Percentiles rank a stretch among this genome's conserved stretches.
phyloP scores from a whole-genome alignment of 148 eudicot genomes.

The Selenicereus undatus region DNA sequence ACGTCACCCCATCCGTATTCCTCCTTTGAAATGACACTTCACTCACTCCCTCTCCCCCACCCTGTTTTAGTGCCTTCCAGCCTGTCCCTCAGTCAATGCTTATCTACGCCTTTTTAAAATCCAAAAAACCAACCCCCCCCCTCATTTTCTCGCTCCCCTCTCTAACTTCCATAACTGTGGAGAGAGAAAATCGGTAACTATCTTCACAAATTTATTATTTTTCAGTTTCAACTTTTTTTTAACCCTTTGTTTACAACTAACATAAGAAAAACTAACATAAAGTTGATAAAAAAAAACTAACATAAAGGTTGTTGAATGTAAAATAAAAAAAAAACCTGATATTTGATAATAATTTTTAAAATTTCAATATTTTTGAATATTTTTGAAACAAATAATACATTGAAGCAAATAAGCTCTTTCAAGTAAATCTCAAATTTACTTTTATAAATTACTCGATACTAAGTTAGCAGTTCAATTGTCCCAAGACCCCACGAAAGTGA shows the following conservation, averaged over 20 bases:
- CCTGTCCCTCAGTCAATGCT: slow-evolving; percentile 26
- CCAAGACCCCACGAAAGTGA: too few species aligned
- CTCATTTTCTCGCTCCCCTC: background rate
- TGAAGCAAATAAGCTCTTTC: too few species aligned
- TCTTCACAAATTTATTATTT: background rate
- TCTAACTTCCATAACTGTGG: slow-evolving; percentile 6
- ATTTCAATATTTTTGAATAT: too few species aligned
- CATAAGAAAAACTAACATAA: background rate
- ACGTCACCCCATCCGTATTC: slow-evolving; percentile 18
- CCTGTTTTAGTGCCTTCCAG: slow-evolving; percentile 25
- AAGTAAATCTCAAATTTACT: too few species aligned
- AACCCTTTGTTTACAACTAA: too few species aligned
- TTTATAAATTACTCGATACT: too few species aligned
- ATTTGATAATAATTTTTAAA: background rate
- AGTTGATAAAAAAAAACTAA: too few species aligned
- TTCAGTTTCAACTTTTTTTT: too few species aligned
- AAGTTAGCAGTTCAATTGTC: too few species aligned
- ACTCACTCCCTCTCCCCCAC: slow-evolving; percentile 14
- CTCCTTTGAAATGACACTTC: slow-evolving; percentile 20
- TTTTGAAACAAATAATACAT: too few species aligned
- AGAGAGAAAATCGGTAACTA: background rate
- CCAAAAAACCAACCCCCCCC: background rate
- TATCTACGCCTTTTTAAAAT: slow-evolving; percentile 12
- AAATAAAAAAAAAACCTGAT: background rate
- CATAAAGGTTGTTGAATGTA: too few species aligned